Percentiles rank a stretch among this genome's conserved stretches.
phyloP scores from a whole-genome alignment of 2,329 filamentous ascomycete species.

The Ophiocordyceps camponoti-rufipedis region DNA sequence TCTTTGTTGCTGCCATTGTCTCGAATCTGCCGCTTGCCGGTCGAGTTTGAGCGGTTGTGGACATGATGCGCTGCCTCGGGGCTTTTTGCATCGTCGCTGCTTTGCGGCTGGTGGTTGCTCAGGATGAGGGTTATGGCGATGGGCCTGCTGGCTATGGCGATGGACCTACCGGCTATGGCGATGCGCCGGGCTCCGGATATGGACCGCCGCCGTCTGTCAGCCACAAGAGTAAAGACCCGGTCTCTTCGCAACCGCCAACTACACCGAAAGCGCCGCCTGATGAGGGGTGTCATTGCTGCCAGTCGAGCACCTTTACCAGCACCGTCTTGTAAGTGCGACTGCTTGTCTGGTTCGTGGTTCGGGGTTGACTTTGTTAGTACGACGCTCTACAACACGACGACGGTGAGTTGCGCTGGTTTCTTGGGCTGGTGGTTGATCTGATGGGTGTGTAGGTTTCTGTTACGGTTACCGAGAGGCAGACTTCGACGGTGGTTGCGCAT shows the following conservation, averaged over 20 bases:
- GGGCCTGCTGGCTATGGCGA: background rate
- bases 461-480: conserved; percentile 5
- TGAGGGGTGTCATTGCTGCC: background rate
- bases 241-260: background rate
- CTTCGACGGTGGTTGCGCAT: conserved; percentile 6
- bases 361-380: background rate
- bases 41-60: background rate
- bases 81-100: background rate
- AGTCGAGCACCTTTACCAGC: background rate
- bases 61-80: background rate
- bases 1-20: background rate
- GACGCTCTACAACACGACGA: background rate
- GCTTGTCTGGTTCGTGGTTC: background rate
- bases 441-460: conserved; percentile 2
- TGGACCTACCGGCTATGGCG: too few relatives aligned
- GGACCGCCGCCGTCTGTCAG: background rate
- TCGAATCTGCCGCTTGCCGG: background rate
- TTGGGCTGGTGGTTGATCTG: background rate
- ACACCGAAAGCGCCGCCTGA: background rate
- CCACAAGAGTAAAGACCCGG: background rate
- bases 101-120: background rate
- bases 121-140: background rate
- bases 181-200: background rate
- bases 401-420: background rate
- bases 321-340: background rate